Conservation (phyloP, 176 grass and related monocot species). For the Ensete ventricosum region DNA sequence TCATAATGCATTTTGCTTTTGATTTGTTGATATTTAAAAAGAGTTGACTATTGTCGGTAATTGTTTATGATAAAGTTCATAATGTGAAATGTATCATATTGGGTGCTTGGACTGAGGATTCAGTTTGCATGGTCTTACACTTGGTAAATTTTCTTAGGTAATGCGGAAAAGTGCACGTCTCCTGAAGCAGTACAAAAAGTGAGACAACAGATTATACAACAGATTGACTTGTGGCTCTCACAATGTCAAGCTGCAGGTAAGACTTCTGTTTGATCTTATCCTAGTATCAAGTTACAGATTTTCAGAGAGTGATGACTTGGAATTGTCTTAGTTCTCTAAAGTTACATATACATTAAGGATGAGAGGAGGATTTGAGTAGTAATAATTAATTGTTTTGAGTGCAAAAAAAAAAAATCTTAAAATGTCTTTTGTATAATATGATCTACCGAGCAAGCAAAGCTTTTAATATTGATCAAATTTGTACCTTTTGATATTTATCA, state of each 20-base stretch:
- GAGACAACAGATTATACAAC: slow-evolving; percentile 49
- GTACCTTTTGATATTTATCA: no score
- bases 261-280: neutral
- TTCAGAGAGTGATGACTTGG: no score
- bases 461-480: no score
- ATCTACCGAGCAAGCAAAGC: no score
- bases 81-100: neutral
- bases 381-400: no score
- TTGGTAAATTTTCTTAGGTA: slow-evolving; percentile 26
- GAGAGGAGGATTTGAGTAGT: no score
- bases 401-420: no score
- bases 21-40: neutral
- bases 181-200: slow-evolving; percentile 55
- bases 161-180: slow-evolving; percentile 66
- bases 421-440: no score
- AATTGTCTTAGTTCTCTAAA: no score
- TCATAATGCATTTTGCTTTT: neutral
- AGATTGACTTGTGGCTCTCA: slow-evolving; percentile 76
- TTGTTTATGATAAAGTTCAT: neutral
- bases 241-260: slow-evolving; percentile 42
- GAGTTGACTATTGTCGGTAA: no score
- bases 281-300: neutral
- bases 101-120: no score
- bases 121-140: neutral
- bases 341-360: no score